These are phyloP conservation scores for Agrocybe pediades DNA, from an alignment of 768 basidiomycete species.

Conservation along the genomic window DNA sequence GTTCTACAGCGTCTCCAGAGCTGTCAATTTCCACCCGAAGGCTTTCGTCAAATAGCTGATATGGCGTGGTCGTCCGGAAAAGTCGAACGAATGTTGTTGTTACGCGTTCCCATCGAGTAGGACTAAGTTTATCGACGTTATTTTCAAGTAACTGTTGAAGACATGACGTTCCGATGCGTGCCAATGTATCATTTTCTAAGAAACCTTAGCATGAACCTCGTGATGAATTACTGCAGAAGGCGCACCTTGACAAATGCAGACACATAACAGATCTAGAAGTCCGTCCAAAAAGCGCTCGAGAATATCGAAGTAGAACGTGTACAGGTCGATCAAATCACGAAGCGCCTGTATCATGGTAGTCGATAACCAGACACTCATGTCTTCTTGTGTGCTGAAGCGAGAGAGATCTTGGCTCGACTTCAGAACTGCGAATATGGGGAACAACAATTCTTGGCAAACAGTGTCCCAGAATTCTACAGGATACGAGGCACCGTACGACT, in stretches of 20 bases:
- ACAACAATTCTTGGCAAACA: constrained; percentile 93
- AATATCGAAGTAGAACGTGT: constrained; percentile 92
- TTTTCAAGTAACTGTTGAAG: constrained; percentile 93
- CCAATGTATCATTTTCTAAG: constrained; percentile 95
- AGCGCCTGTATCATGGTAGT: constrained; percentile 99
- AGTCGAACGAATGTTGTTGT: constrained; percentile 91
- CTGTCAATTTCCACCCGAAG: constrained; percentile 84
- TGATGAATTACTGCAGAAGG: neutral
- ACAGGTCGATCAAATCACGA: constrained; percentile 92
- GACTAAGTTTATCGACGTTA: constrained; percentile 85
- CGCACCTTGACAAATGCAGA: constrained; percentile 98
- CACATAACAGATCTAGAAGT: constrained; percentile 88
- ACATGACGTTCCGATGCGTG: constrained; percentile 97
- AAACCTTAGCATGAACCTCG: neutral
- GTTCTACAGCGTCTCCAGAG: constrained; percentile 55
- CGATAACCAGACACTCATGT: constrained; percentile 99
- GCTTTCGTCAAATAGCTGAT: constrained; percentile 93
- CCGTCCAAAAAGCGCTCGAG: constrained; percentile 91
- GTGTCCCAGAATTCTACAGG: constrained; percentile 96
- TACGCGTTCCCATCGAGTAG: constrained; percentile 88
- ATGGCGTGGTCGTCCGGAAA: constrained; percentile 97
- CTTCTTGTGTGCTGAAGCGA: constrained; percentile 94
- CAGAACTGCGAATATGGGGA: constrained; percentile 97
- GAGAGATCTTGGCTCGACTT: constrained; percentile 92
- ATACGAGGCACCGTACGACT: constrained; percentile 84